Conservation (phyloP, 768 basidiomycete species). For the Leccinum disarticulatum region DNA sequence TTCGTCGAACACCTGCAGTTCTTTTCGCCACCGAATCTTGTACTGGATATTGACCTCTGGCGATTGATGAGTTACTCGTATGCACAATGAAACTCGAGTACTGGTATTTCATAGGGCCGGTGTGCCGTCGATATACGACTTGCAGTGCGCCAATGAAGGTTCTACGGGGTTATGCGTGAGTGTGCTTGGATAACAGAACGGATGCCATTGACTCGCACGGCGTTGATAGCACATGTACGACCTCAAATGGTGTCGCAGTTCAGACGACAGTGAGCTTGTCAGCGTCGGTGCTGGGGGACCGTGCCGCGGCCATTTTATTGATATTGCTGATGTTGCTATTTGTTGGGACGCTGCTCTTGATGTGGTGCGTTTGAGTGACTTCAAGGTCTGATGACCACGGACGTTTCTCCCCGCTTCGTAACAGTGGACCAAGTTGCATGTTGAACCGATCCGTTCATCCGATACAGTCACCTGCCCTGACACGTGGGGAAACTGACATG, state of each 20-base stretch:
- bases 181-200: constrained; percentile 3
- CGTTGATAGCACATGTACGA: constrained; percentile 51
- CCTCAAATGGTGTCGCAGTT: not conserved
- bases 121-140: constrained; percentile 38
- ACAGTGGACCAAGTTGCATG: too few relatives aligned
- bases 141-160: constrained; percentile 40
- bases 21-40: constrained; percentile 50
- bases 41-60: constrained; percentile 56
- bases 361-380: too few relatives aligned
- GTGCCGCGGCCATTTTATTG: too few relatives aligned
- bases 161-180: constrained; percentile 44
- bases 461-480: too few relatives aligned
- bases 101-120: constrained; percentile 45
- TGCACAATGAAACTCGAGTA: not conserved
- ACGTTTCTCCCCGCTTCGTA: too few relatives aligned
- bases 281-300: too few relatives aligned
- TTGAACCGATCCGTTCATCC: too few relatives aligned
- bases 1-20: constrained; percentile 43
- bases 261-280: too few relatives aligned
- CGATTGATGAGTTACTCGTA: constrained; percentile 37
- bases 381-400: too few relatives aligned
- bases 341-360: too few relatives aligned
- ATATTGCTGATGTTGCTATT: too few relatives aligned
- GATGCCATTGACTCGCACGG: not conserved
- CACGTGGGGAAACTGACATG: too few relatives aligned